Evolutionary conservation across 139 green algal genomes (phyloP).

Genomic region (Edaphochlamys debaryana): DNA sequence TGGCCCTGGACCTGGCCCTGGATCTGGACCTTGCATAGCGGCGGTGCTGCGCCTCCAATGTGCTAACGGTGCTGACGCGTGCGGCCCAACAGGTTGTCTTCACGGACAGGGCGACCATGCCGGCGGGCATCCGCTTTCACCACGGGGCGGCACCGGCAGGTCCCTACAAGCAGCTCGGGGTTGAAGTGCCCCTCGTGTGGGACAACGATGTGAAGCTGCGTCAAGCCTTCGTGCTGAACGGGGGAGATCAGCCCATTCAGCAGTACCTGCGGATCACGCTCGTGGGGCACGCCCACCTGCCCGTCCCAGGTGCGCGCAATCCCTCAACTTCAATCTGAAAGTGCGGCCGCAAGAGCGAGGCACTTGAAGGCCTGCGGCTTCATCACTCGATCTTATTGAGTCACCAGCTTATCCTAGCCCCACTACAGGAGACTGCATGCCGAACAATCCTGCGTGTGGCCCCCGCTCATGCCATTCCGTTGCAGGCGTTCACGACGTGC

Average conservation of each 20-base stretch:
- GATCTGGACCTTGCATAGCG: too few relatives aligned
- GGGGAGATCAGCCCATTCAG: constrained; percentile 34
- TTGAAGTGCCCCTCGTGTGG: not conserved
- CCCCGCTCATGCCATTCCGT: too few relatives aligned
- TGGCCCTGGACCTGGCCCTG: too few relatives aligned
- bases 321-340: too few relatives aligned
- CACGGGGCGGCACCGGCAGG: not conserved
- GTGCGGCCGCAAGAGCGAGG: too few relatives aligned
- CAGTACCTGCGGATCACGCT: constrained; percentile 62
- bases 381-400: too few relatives aligned
- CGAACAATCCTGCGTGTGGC: too few relatives aligned
- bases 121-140: not conserved
- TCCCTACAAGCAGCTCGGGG: constrained; percentile 1
- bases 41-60: too few relatives aligned
- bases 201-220: not conserved
- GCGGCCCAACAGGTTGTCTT: constrained; percentile 20
- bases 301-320: not conserved
- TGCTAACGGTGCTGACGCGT: too few relatives aligned
- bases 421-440: too few relatives aligned
- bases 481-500: constrained; percentile 48
- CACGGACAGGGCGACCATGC: not conserved
- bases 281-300: constrained; percentile 43
- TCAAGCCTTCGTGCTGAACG: not conserved
- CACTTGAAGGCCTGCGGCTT: too few relatives aligned
- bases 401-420: too few relatives aligned